These are phyloP conservation scores for Corinectria fuckeliana DNA, from an alignment of 2,329 filamentous ascomycete genomes.

Conservation along the genomic window DNA sequence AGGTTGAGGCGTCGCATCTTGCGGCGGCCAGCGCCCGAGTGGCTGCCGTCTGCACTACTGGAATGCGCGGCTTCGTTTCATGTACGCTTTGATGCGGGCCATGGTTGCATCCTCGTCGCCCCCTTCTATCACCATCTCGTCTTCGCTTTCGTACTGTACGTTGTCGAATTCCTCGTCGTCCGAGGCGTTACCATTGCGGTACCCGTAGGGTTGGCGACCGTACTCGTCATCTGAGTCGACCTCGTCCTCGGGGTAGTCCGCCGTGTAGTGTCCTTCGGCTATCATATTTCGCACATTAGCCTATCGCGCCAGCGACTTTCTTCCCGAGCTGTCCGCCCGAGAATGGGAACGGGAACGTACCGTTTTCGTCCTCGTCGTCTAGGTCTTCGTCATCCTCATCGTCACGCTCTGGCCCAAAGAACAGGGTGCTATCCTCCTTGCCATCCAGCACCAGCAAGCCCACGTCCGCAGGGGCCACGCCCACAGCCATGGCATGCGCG, in stretches of 20 bases:
- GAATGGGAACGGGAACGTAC: constrained; percentile 47
- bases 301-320: background rate
- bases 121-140: constrained; percentile 47
- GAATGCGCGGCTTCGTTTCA: constrained; percentile 43
- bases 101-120: constrained; percentile 47
- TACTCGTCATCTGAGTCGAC: constrained; percentile 68
- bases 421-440: constrained; percentile 64
- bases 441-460: constrained; percentile 64
- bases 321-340: constrained; percentile 1
- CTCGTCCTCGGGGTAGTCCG: constrained; percentile 83
- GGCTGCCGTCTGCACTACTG: constrained; percentile 23
- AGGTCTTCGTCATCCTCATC: constrained; percentile 64
- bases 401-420: constrained; percentile 65
- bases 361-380: constrained; percentile 71
- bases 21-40: background rate
- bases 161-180: constrained; percentile 62
- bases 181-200: constrained; percentile 59
- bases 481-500: constrained; percentile 54
- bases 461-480: constrained; percentile 57
- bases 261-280: constrained; percentile 81
- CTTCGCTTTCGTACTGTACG: constrained; percentile 45
- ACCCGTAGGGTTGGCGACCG: constrained; percentile 61
- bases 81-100: constrained; percentile 48
- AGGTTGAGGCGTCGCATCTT: background rate
- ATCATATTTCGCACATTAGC: constrained; percentile 23